Evolutionary conservation across 2,329 filamentous ascomycete species (phyloP).

Genomic region (Trichophyton schoenleinii): DNA sequence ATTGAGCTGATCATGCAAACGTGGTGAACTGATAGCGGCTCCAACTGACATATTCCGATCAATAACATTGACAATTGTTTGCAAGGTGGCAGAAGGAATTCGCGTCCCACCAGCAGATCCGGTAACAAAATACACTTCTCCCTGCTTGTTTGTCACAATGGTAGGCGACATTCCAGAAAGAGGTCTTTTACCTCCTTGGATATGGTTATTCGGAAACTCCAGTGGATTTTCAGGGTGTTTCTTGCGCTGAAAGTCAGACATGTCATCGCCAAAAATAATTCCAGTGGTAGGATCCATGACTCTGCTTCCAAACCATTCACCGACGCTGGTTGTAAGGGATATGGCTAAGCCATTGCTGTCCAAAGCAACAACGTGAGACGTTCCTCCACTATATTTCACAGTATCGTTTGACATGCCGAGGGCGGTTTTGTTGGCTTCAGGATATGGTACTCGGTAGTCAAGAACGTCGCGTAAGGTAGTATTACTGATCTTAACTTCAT

Average conservation of each 20-base stretch:
- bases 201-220: constrained; percentile 54
- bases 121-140: constrained; percentile 53
- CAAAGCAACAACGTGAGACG: constrained; percentile 46
- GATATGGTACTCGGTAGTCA: not conserved
- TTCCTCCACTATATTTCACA: constrained; percentile 27
- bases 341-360: constrained; percentile 64
- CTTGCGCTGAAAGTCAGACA: constrained; percentile 74
- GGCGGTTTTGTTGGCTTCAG: not conserved
- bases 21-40: constrained; percentile 51
- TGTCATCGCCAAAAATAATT: constrained; percentile 57
- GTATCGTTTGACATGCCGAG: constrained; percentile 41
- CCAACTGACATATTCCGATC: constrained; percentile 49
- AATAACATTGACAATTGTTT: constrained; percentile 59
- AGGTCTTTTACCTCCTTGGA: constrained; percentile 64
- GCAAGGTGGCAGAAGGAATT: constrained; percentile 68
- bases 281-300: constrained; percentile 71
- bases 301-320: constrained; percentile 68
- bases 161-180: constrained; percentile 70
- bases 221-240: constrained; percentile 24
- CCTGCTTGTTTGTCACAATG: constrained; percentile 54
- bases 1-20: constrained; percentile 70
- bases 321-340: constrained; percentile 75
- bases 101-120: constrained; percentile 70
- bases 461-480: not conserved
- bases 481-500: not conserved